Base-by-base conservation (phyloP, 148 eudicot species). In the Nyssa sinensis region DNA sequence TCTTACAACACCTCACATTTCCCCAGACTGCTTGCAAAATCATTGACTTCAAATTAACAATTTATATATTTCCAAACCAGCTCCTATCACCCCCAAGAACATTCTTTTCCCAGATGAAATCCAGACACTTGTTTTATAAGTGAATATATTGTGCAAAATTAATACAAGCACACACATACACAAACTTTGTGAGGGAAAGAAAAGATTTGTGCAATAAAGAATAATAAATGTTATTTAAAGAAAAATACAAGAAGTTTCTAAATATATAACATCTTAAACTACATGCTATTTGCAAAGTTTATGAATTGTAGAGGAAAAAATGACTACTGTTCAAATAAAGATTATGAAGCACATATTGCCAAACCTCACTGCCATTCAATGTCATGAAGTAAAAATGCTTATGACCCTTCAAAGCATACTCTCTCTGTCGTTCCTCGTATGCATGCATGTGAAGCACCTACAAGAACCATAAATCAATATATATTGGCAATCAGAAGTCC, bases 311-410 rank as follows among this genome's bases (percentile, higher is more conserved):
- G 8, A 55, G 0, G n/a, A n/a, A 17, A 11, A 62, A 28, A 13
- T 17, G 32, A 32, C 21, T 17, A 47, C 23, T 47, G 51, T 64
- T 49, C 21, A 32, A 74, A 74, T 5, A 64, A 47, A 60, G 79
- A 21, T n/a, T 69, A n/a, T 72, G 81, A 70, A 65, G 21, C 24
- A 5, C 59, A 59, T 64, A 70, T 35, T 35, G 72, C 31, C 82
- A 57, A 79, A 95, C 98, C 99, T 95, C 99, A 70, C 90, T 86
- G 79, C 94, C 96, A 78, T 92, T 92, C 84, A 95, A 79, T 16
- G 97, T 95, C 99, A 95, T 95, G 83, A 95, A 95, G 82, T 95
- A 95, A 84, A 95, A 95, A 87, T 95, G 99, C 78, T 85, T 95
- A 85, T 95, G 93, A 67, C 97, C 97, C 75, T 85, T 79, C 60